phyloP scores from a whole-genome alignment of 2,329 filamentous ascomycete species.

The Pseudogymnoascus destructans region DNA sequence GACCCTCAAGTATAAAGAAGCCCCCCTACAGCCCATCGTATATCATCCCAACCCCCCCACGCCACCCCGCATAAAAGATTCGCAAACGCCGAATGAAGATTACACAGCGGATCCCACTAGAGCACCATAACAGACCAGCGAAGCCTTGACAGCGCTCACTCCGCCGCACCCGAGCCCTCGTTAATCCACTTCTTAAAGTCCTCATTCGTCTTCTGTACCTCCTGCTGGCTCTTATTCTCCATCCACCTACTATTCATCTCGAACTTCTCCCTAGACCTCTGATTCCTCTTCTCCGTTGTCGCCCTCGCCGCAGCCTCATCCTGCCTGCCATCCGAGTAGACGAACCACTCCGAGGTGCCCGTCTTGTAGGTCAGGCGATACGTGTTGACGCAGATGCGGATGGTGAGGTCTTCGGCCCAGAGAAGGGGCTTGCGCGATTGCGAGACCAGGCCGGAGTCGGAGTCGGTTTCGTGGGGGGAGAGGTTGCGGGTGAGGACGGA shows the following conservation, averaged over 20 bases:
- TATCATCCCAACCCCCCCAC: background rate
- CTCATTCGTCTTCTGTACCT: conserved; percentile 35
- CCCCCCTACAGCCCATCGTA: conserved; percentile 1
- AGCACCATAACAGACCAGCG: background rate
- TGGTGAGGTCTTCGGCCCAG: conserved; percentile 53
- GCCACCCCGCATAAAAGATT: background rate
- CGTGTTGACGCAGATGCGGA: conserved; percentile 64
- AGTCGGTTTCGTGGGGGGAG: conserved; percentile 48
- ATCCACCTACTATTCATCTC: conserved; percentile 40
- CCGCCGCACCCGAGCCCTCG: conserved; percentile 17
- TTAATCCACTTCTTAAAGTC: conserved; percentile 35
- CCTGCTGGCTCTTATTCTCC: conserved; percentile 30
- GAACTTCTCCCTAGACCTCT: conserved; percentile 38
- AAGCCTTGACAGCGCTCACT: background rate
- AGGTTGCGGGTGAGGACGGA: conserved; percentile 60
- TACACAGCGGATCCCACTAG: background rate
- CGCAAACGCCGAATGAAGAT: background rate
- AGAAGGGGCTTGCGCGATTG: conserved; percentile 39
- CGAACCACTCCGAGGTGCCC: conserved; percentile 54
- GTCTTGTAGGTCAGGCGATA: conserved; percentile 70
- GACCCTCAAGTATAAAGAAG: background rate
- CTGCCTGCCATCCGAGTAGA: conserved; percentile 37
- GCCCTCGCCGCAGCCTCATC: conserved; percentile 26
- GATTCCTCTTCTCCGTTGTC: conserved; percentile 30
- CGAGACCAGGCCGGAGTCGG: conserved; percentile 46